Base-by-base conservation (phyloP, 2,329 filamentous ascomycete species). In the Fonsecaea monophora region DNA sequence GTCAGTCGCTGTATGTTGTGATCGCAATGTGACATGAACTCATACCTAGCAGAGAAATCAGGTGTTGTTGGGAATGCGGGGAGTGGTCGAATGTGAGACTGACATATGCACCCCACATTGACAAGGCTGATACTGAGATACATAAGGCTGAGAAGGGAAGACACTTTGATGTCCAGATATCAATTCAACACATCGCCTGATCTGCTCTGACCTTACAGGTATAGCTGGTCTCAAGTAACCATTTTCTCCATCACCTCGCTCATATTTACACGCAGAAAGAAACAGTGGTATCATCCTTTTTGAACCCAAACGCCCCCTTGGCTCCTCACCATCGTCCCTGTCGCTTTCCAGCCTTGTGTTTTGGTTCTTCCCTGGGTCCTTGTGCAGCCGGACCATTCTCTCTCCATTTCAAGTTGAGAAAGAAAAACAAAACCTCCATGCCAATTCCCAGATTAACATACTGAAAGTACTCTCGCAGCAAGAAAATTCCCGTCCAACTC, bases 21-120 rank as follows among this genome's bases (percentile, higher is more conserved):
- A 8, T 55, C 34, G 54, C 10, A 18, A 35, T 13, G 25, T 9
- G 25, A 54, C 4, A 54, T n/a, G 50, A 15, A 32, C 21, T 15
- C 8, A 4, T n/a, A 1, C 45, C n/a, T 25, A 2, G 25, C 2
- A 3, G 45, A 50, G 45, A 50, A 12, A 18, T 30, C 21, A 53
- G 10, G 3, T 12, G 38, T 15, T 45, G 30, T 53, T 37, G 58
- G 50, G 45, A 53, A 13, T 60, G 58, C 32, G 58, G 58, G 58
- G 58, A 61, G 13, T 34, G 21, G 15, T 18, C 32, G n/a, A 37
- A 2, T n/a, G 30, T 18, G 21, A 37, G 37, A n/a, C 13, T 57
- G 32, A 57, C n/a, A 18, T 35, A 15, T 57, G 30, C 34, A 37
- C 35, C 55, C 15, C 18, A 15, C 15, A 58, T 25, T 25, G 21